These are phyloP conservation scores for Sugiyamaella novakii DNA, from an alignment of 1,139 yeast species.

Conservation along the genomic window DNA sequence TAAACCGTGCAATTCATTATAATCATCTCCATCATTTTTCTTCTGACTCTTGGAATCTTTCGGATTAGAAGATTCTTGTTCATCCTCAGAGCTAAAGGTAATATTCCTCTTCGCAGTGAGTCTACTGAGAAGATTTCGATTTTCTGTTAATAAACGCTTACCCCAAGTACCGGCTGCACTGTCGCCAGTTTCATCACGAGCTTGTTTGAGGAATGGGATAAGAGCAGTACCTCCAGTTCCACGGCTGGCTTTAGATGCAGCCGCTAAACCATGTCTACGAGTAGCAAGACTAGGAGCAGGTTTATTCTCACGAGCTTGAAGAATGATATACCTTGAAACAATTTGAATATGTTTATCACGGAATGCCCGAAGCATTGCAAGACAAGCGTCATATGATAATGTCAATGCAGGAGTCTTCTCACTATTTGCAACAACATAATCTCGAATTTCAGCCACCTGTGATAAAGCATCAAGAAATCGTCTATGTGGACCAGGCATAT, in stretches of 20 bases:
- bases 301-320: constrained; percentile 55
- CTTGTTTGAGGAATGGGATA: constrained; percentile 88
- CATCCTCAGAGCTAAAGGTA: constrained; percentile 29
- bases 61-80: constrained; percentile 10
- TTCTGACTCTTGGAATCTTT: constrained; percentile 4
- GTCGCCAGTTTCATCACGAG: constrained; percentile 93
- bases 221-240: constrained; percentile 96
- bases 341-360: constrained; percentile 92
- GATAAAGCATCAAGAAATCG: constrained; percentile 66
- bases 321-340: constrained; percentile 79
- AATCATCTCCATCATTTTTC: constrained; percentile 6
- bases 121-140: constrained; percentile 22
- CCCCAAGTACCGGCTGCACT: constrained; percentile 93
- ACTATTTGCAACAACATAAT: constrained; percentile 56
- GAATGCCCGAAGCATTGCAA: constrained; percentile 85
- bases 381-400: constrained; percentile 82
- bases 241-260: constrained; percentile 53
- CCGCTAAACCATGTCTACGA: constrained; percentile 42
- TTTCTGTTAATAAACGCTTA: constrained; percentile 64
- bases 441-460: constrained; percentile 59
- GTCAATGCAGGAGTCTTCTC: constrained; percentile 56
- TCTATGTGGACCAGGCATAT: constrained; percentile 88
- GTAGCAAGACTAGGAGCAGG: constrained; percentile 31
- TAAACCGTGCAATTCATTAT: constrained; percentile 28
- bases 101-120: constrained; percentile 23